phyloP scores from a whole-genome alignment of 129 eudicot genomes.

The Mikania micrantha region DNA sequence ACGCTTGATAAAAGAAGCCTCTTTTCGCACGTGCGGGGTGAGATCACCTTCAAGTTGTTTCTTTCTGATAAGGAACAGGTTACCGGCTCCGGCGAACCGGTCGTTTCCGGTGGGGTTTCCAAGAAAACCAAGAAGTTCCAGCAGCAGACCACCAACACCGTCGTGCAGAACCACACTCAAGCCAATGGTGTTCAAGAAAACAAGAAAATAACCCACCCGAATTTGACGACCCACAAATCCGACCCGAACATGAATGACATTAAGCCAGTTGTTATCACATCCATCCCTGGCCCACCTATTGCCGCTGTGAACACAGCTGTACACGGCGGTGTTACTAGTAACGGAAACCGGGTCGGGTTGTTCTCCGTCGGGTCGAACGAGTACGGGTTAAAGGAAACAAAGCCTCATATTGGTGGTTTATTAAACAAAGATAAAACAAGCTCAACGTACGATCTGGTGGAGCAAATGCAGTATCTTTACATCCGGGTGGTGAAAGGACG shows the following conservation, averaged over 20 bases:
- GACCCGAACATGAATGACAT: constrained; percentile 42
- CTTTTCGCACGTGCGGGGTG: constrained; percentile 89
- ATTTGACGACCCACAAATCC: constrained; percentile 36
- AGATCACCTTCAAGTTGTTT: constrained; percentile 68
- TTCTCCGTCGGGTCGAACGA: constrained; percentile 42
- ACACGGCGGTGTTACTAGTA: constrained; percentile 16
- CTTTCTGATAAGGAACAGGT: constrained; percentile 51
- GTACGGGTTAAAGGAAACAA: constrained; percentile 65
- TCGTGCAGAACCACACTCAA: constrained; percentile 47
- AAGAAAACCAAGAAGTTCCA: constrained; percentile 62
- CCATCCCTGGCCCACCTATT: constrained; percentile 45
- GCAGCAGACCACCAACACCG: constrained; percentile 38
- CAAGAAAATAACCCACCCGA: constrained; percentile 34
- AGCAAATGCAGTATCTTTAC: constrained; percentile 94
- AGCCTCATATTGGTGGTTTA: constrained; percentile 78
- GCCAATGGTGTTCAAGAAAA: constrained; percentile 24
- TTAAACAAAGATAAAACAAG: constrained; percentile 64
- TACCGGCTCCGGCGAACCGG: constrained; percentile 21
- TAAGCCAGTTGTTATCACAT: constrained; percentile 66
- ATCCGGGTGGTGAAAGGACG: constrained; percentile 74
- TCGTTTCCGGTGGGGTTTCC: constrained; percentile 16
- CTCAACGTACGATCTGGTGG: constrained; percentile 84
- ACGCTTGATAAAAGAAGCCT: constrained; percentile 78
- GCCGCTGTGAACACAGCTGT: constrained; percentile 14
- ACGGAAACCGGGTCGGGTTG: constrained; percentile 37